A percentile compares a stretch with the other conserved stretches of the same genome.
These are phyloP conservation scores for Apiotrichum gracile DNA, from an alignment of 1,284 basidiomycete species.

Conservation along the genomic window DNA sequence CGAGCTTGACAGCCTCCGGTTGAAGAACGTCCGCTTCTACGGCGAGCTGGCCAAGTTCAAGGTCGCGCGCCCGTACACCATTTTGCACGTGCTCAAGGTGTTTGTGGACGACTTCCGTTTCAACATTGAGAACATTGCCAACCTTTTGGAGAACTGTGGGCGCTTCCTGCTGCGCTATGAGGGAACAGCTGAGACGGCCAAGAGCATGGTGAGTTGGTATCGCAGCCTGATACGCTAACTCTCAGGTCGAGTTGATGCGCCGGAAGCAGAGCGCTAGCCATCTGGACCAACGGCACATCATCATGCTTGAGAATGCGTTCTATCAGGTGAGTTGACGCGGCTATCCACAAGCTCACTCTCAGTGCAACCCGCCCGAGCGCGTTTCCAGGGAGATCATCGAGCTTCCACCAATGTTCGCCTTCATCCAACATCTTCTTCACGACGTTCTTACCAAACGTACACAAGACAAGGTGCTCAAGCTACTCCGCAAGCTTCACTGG, in stretches of 20 bases:
- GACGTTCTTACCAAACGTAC: constrained; percentile 85
- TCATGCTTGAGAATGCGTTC: constrained; percentile 95
- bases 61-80: constrained; percentile 85
- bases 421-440: constrained; percentile 87
- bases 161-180: constrained; percentile 83
- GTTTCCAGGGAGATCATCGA: constrained; percentile 73
- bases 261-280: constrained; percentile 89
- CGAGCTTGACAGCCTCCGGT: constrained; percentile 74
- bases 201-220: constrained; percentile 24
- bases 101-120: constrained; percentile 91
- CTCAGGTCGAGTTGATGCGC: constrained; percentile 82
- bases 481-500: constrained; percentile 93
- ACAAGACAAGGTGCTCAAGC: constrained; percentile 85
- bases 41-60: constrained; percentile 92
- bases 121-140: constrained; percentile 89
- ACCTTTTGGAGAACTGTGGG: constrained; percentile 89
- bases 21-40: constrained; percentile 87
- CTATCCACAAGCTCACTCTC: constrained; percentile 2
- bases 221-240: not conserved
- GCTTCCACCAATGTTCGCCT: constrained; percentile 81
- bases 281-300: constrained; percentile 79
- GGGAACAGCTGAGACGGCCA: constrained; percentile 77
- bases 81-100: constrained; percentile 93
- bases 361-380: constrained; percentile 97
- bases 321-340: constrained; percentile 64